Base-by-base conservation (phyloP, 192 early-diverging fungal species). In the Dissophora ornata region DNA sequence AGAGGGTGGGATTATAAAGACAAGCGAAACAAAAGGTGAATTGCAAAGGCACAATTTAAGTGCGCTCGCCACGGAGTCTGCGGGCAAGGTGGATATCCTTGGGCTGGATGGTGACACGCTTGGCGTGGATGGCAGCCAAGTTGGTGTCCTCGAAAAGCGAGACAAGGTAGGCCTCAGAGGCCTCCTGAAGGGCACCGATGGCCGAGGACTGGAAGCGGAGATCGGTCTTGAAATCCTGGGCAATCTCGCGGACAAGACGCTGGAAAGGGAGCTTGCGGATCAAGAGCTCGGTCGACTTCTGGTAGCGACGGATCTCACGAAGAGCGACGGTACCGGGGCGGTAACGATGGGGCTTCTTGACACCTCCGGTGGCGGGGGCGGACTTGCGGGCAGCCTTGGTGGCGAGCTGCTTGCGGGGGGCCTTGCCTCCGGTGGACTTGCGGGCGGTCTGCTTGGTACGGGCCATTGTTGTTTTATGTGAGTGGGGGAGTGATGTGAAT, bases 41-140 rank as follows among this genome's bases (percentile, higher is more conserved):
- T 7, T 34, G 22, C 3, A 28, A 46, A 29, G 16, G 16, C 25
- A 22, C 41, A 19, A 19, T 85, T 88, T 90, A 94, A 62, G 91
- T 87, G 80, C 93, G 90, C 85, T 95, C 92, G 65, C 94, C 94
- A 83, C 94, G 94, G 71, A 99, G 94, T 86, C 96, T 92, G 62
- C 95, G 92, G 62, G 96, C 96, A 69, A 99, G 89, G 87, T 99
- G 97, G 80, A 99, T 94, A 85, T 99, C 98, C 92, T 98, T 98
- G 80, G 97, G 97, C 86, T 98, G 97, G 85, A 99, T 99, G 80
- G 98, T 99, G 74, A 99, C 98, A 86, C 98, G 93, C 91, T 97
- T 97, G 83, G 95, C 98, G 84, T 99, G 97, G 89, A 97, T 96
- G 74, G 96, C 98, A 50, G 97, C 97, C 85, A 99, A 88, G 86